Percentiles rank a stretch among this genome's conserved stretches.
These are phyloP conservation scores for Magnaporthiopsis poae DNA, from an alignment of 2,329 filamentous ascomycete species.

Conservation along the genomic window DNA sequence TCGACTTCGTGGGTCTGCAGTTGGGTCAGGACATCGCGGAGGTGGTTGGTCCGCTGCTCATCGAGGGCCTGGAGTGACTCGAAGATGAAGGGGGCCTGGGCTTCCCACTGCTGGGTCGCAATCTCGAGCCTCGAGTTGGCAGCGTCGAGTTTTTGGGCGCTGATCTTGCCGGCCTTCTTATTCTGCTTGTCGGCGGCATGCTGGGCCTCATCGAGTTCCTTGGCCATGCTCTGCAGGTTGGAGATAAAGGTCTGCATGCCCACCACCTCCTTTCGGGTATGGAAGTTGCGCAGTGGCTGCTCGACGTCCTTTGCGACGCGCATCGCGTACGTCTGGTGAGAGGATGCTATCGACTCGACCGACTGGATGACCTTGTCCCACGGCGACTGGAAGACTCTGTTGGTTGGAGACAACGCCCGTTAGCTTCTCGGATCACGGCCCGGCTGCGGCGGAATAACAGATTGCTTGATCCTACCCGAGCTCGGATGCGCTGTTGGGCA, in stretches of 20 bases:
- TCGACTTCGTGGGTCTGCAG: conserved; percentile 89
- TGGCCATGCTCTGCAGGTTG: conserved; percentile 72
- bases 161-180: conserved; percentile 68
- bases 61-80: conserved; percentile 86
- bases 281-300: conserved; percentile 67
- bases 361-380: conserved; percentile 82
- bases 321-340: conserved; percentile 69
- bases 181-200: conserved; percentile 76
- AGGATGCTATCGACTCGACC: conserved; percentile 69
- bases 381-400: conserved; percentile 76
- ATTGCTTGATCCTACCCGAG: conserved; percentile 60
- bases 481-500: conserved; percentile 67
- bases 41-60: conserved; percentile 77
- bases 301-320: conserved; percentile 87
- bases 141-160: conserved; percentile 64
- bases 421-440: background rate
- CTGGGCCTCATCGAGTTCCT: conserved; percentile 73
- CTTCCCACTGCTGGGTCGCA: conserved; percentile 80
- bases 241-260: conserved; percentile 71
- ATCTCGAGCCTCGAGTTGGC: conserved; percentile 65
- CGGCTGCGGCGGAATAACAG: background rate
- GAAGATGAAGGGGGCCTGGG: conserved; percentile 87
- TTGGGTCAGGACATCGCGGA: conserved; percentile 84
- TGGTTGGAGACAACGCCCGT: conserved; percentile 38
- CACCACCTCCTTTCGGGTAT: conserved; percentile 63